Conservation (phyloP, 2,329 filamentous ascomycete species). For the Aspergillus udagawae region DNA sequence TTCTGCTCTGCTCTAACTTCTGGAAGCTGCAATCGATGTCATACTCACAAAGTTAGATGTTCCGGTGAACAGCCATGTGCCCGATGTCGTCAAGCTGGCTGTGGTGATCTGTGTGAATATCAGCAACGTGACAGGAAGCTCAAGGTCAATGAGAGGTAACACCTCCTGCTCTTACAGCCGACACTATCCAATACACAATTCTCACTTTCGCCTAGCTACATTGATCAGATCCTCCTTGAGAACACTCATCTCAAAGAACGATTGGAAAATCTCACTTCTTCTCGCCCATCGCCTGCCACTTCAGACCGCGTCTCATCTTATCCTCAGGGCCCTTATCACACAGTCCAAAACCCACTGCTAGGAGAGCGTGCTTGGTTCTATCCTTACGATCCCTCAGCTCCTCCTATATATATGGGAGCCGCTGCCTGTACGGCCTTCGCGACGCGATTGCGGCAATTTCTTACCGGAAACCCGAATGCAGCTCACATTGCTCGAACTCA, state of each 20-base stretch:
- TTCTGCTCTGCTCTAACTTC: background rate
- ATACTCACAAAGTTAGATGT: conserved; percentile 43
- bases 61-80: conserved; percentile 40
- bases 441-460: conserved; percentile 27
- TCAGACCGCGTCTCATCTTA: background rate
- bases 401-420: conserved; percentile 29
- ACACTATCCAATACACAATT: background rate
- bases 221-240: conserved; percentile 21
- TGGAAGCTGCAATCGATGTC: conserved; percentile 35
- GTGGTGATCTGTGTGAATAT: conserved; percentile 28
- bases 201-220: conserved; percentile 15
- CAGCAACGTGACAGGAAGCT: conserved; percentile 37
- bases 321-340: conserved; percentile 1
- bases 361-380: conserved; percentile 28
- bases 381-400: conserved; percentile 20
- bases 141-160: conserved; percentile 22
- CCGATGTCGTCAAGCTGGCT: conserved; percentile 30
- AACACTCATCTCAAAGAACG: conserved; percentile 11
- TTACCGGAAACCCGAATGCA: conserved; percentile 18
- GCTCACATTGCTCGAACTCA: conserved; percentile 20
- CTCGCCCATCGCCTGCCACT: conserved; percentile 1
- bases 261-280: conserved; percentile 2
- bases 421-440: conserved; percentile 34
- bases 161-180: no score
- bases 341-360: conserved; percentile 18